Base-by-base conservation (phyloP, 441 rosid genomes). In the Populus hybrid region DNA sequence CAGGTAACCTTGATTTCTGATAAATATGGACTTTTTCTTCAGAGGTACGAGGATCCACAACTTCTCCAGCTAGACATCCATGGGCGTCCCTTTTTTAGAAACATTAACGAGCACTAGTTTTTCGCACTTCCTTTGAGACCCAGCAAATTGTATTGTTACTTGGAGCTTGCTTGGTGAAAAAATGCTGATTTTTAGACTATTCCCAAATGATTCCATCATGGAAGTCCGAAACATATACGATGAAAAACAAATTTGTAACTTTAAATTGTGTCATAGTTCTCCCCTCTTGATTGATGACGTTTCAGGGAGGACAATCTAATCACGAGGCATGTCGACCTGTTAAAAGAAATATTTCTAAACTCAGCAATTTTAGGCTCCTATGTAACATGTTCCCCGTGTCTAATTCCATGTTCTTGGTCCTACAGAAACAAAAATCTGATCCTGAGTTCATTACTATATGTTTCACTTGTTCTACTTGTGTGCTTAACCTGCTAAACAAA, bases 21-120 rank as follows among this genome's bases (percentile, higher is more conserved):
- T 68, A 59, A 79, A 78, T 70, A 88, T 90, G 93, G 89, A 85
- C 12, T 80, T 81, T 50, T 61, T 85, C 36, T 78, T 81, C 72
- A 84, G 81, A 77, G 85, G 84, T 40, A 82, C 72, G 87, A 86
- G 66, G 89, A 85, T 71, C 75, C 83, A 86, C 65, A 79, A 81
- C 75, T 87, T 88, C 70, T 77, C 87, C 87, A 89, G 21, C 80
- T 80, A n/a, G 88, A 86, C 81, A 77, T 90, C 14, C 91, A 76
- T 20, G 89, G 84, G 86, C 91, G 98, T 72, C 97, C 96, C 8
- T 94, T 94, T 82, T 83, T 94, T 69, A 91, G 95, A 78, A 92
- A 89, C 84, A 93, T 94, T 67, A 89, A 91, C 84, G 89, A 93
- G 97, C 20, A 88, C 97, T 21, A 85, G 81, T 80, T 93, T 93